phyloP scores from a whole-genome alignment of 768 basidiomycete genomes.

The Russula dissimulans region DNA sequence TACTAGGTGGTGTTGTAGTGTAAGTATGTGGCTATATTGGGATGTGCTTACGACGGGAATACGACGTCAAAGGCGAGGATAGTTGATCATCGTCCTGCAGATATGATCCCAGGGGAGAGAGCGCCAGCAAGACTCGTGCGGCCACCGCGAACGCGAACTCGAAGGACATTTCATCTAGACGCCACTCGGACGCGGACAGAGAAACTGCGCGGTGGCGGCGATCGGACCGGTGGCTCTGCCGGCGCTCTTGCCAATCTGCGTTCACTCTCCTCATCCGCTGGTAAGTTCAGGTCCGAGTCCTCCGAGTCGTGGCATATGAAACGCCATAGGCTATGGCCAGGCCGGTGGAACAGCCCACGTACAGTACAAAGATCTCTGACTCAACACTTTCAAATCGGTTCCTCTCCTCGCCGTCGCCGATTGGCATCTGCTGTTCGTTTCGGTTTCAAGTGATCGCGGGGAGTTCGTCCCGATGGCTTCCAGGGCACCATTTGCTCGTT shows the following conservation, averaged over 20 bases:
- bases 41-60: slow-evolving; percentile 53
- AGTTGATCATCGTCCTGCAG: slow-evolving; percentile 68
- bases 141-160: slow-evolving; percentile 29
- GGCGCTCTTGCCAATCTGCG: too few relatives aligned
- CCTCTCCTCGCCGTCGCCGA: too few relatives aligned
- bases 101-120: slow-evolving; percentile 38
- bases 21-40: neutral
- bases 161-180: neutral
- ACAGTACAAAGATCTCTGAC: neutral
- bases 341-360: too few relatives aligned
- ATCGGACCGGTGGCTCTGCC: too few relatives aligned
- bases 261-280: too few relatives aligned
- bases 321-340: too few relatives aligned
- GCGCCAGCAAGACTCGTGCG: slow-evolving; percentile 44
- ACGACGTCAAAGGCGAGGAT: slow-evolving; percentile 73
- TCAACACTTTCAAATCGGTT: too few relatives aligned
- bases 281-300: too few relatives aligned
- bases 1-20: slow-evolving; percentile 40
- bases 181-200: neutral
- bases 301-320: too few relatives aligned
- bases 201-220: neutral
- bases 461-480: neutral
- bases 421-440: neutral
- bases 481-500: neutral
- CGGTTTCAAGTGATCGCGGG: too few relatives aligned